Evolutionary conservation across 2,329 filamentous ascomycete species (phyloP).

Genomic region (Scopulariopsis brevicaulis): DNA sequence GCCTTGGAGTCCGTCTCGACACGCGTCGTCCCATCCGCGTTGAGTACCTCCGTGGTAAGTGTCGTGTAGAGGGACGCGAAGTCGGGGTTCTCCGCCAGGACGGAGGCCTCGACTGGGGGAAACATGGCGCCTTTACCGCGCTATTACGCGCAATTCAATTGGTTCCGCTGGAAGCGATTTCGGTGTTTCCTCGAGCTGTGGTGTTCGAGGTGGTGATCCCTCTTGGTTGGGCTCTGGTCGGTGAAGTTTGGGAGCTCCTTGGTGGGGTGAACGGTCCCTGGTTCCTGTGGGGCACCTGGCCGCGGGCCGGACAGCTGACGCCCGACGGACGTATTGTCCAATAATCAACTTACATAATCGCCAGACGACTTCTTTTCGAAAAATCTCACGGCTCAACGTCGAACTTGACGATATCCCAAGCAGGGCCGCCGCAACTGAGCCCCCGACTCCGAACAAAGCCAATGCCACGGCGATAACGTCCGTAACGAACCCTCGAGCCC

Average conservation of each 20-base stretch:
- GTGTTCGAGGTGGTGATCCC: no score
- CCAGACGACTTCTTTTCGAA: not conserved
- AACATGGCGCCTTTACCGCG: conserved; percentile 28
- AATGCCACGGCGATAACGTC: not conserved
- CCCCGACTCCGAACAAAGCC: not conserved
- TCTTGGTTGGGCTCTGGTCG: no score
- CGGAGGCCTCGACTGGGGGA: conserved; percentile 42
- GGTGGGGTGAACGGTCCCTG: not conserved
- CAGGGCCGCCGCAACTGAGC: not conserved
- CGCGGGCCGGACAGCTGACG: not conserved
- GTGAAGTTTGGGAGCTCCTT: not conserved
- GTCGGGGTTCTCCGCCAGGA: conserved; percentile 44
- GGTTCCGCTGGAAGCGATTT: no score
- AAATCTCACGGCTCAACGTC: not conserved
- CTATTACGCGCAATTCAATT: no score
- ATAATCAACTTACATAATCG: not conserved
- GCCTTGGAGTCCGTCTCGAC: conserved; percentile 36
- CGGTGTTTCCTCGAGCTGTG: no score
- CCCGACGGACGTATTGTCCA: no score
- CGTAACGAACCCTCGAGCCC: not conserved
- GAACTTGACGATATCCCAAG: not conserved
- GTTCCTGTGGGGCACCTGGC: not conserved
- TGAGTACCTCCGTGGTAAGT: conserved; percentile 41
- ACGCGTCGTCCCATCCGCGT: conserved; percentile 45
- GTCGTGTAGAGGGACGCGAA: conserved; percentile 48